Conservation (phyloP, 306 rosid species). For the Abrus pulchellus region DNA sequence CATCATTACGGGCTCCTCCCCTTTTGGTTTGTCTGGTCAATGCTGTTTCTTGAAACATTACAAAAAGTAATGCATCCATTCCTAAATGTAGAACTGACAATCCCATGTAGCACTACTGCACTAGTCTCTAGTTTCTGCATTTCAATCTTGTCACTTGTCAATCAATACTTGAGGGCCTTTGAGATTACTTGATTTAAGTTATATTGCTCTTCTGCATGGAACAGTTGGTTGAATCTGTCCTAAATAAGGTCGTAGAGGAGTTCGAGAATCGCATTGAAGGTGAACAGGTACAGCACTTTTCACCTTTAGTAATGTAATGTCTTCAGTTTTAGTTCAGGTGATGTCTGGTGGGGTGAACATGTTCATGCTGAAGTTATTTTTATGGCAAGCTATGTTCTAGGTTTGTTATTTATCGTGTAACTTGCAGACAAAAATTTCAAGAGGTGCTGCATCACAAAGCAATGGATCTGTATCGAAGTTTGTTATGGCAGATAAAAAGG, state of each 20-base stretch:
- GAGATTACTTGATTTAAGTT: constrained; percentile 32
- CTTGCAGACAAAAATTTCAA: constrained; percentile 61
- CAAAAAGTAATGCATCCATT: neutral
- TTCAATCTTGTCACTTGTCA: constrained; percentile 35
- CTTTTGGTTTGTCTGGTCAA: neutral
- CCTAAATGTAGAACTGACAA: constrained; percentile 43
- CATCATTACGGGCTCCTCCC: neutral
- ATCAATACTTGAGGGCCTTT: constrained; percentile 31
- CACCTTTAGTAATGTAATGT: constrained; percentile 1
- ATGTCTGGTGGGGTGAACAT: neutral
- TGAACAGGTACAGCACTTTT: constrained; percentile 64
- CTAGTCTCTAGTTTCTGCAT: constrained; percentile 31
- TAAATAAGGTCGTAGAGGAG: constrained; percentile 88
- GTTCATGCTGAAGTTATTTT: constrained; percentile 23
- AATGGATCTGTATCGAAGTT: constrained; percentile 61
- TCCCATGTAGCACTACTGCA: constrained; percentile 33
- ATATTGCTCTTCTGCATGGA: constrained; percentile 53
- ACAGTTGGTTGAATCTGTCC: constrained; percentile 89
- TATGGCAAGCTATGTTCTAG: constrained; percentile 29
- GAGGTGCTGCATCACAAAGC: constrained; percentile 56
- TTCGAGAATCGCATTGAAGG: constrained; percentile 77
- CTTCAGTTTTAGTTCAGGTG: neutral
- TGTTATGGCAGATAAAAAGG: constrained; percentile 64
- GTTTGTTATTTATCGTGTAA: constrained; percentile 25
- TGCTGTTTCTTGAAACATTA: constrained; percentile 9